Evolutionary conservation across 805 yeast genomes (phyloP).

Genomic region (Metschnikowia corniflorae): DNA sequence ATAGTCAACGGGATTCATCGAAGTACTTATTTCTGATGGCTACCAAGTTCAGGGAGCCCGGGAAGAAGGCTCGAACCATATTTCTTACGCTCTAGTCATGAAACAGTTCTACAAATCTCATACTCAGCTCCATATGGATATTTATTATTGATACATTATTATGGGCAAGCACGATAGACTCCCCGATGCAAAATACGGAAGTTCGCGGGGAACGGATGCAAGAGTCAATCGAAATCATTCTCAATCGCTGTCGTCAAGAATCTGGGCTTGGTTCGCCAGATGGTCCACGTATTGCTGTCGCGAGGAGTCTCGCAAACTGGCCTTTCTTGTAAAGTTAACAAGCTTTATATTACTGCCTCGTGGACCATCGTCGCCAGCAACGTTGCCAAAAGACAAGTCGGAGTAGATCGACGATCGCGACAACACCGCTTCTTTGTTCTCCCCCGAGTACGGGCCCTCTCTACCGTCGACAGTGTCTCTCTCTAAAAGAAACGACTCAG

Average conservation of each 20-base stretch:
- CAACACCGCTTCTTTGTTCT: neutral
- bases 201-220: no score
- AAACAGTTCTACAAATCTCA: no score
- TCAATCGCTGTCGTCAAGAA: conserved; percentile 30
- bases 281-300: conserved; percentile 29
- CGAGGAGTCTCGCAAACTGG: conserved; percentile 40
- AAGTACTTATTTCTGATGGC: no score
- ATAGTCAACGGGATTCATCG: no score
- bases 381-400: conserved; percentile 8
- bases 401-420: conserved; percentile 14
- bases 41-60: no score
- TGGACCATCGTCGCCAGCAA: conserved; percentile 4
- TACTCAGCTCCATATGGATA: no score
- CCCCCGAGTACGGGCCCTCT: neutral
- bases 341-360: conserved; percentile 35
- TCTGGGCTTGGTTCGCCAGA: conserved; percentile 33
- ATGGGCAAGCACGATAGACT: no score
- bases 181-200: no score
- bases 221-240: no score
- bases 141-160: no score
- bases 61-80: no score
- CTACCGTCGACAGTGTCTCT: neutral
- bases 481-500: conserved; percentile 12
- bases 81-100: no score
- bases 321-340: conserved; percentile 46